Base-by-base conservation (phyloP, 2,329 filamentous ascomycete genomes). In the Talaromyces atroroseus region DNA sequence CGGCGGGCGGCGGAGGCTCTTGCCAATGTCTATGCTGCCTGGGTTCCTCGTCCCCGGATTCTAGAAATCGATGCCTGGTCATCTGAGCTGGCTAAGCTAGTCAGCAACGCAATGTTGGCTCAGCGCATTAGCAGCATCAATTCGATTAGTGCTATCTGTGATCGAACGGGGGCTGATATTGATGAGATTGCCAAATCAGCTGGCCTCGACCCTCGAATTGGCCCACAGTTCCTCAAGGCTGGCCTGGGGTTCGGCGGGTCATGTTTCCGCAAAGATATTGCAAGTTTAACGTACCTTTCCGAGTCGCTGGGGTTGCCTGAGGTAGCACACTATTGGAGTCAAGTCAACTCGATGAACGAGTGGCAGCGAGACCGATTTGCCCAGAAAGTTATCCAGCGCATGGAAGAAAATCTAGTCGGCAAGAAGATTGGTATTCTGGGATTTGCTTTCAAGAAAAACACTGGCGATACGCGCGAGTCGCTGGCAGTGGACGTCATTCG, bases 81-180 rank as follows among this genome's bases (percentile, higher is more conserved):
- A 0, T 89, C 88, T 0, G 89, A 92, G 71, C 79, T 92, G 21
- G 80, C 87, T 54, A 92, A 92, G 74, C 80, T 92, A 0, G 88
- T 87, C 0, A 86, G 88, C 57, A 92, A 92, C 70, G 86, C 87
- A 2, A 85, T 92, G 81, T 78, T 92, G 8, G 89, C 89, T 1
- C 89, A 92, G 73, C 81, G 88, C 51, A 88, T 92, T 65, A 88
- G 84, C 67, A 89, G 85, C 71, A 90, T 92, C 74, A 92, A 92
- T 72, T 85, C 87, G 12, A 82, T 92, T 58, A 88, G 85, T n/a
- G 87, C 88, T 3, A 83, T 92, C 29, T 92, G 89, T 68, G 89
- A 92, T 71, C 81, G 81, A 60, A 87, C 85, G 0, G 88, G 87
- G 16, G 89, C 88, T 12, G 84, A 90, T 64, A 81, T 92, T n/a